Evolutionary conservation across 305 asterid species (phyloP).

Genomic region (Plantago rigida): DNA sequence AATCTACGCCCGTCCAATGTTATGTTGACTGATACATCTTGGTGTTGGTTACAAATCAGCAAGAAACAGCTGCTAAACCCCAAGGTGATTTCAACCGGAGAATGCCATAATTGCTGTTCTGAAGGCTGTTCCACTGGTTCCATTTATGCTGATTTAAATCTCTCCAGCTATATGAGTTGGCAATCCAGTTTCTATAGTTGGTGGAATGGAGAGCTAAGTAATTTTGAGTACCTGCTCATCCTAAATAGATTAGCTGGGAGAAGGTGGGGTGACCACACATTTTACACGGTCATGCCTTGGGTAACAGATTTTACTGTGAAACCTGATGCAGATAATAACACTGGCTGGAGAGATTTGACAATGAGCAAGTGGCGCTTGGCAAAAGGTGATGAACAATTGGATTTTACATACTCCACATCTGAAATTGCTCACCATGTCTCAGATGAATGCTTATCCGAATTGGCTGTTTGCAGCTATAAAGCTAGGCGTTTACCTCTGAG

Average conservation of each 20-base stretch:
- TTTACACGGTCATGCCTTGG: slow-evolving; percentile 93
- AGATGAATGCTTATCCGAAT: slow-evolving; percentile 94
- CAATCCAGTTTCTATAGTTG: slow-evolving; percentile 62
- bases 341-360: slow-evolving; percentile 90
- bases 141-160: slow-evolving; percentile 56
- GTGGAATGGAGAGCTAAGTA: slow-evolving; percentile 88
- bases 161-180: slow-evolving; percentile 56
- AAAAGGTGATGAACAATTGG: slow-evolving; percentile 97
- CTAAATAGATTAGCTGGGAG: slow-evolving; percentile 84
- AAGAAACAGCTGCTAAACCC: slow-evolving; percentile 41
- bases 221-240: slow-evolving; percentile 85
- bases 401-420: slow-evolving; percentile 91
- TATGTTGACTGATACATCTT: slow-evolving; percentile 56
- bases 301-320: slow-evolving; percentile 71
- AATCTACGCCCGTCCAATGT: slow-evolving; percentile 58
- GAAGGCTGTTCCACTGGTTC: slow-evolving; percentile 54
- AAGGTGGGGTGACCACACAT: slow-evolving; percentile 93
- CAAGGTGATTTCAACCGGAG: slow-evolving; percentile 31
- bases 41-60: slow-evolving; percentile 75
- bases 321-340: slow-evolving; percentile 56
- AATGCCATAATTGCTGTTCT: slow-evolving; percentile 33
- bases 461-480: slow-evolving; percentile 99
- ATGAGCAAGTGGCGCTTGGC: slow-evolving; percentile 99
- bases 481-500: slow-evolving; percentile 92
- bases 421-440: slow-evolving; percentile 96